Evolutionary conservation across 2,329 filamentous ascomycete species (phyloP).

Genomic region (Alternaria gansuensis): DNA sequence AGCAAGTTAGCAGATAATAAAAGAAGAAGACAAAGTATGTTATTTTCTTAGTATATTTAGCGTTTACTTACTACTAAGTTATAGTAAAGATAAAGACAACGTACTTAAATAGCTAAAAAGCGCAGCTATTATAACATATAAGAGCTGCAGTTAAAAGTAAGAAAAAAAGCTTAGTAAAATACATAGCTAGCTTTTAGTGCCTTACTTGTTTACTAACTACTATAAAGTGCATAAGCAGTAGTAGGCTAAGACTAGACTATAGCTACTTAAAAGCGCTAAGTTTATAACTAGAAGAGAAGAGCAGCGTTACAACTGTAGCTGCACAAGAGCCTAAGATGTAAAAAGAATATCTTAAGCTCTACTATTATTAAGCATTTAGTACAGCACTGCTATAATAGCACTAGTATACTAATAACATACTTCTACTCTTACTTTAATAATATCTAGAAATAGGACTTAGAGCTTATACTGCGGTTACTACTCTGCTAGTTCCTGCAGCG

Average conservation of each 20-base stretch:
- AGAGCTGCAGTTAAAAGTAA: background rate
- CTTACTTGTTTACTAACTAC: conserved; percentile 50
- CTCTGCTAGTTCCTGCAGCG: conserved; percentile 48
- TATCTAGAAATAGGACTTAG: conserved; percentile 46
- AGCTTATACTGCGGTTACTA: conserved; percentile 52
- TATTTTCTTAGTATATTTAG: conserved; percentile 26
- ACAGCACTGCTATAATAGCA: too few species aligned
- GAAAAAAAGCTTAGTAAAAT: conserved; percentile 18
- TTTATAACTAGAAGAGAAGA: conserved; percentile 48
- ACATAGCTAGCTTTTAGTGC: conserved; percentile 46
- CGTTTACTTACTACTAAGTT: conserved; percentile 20
- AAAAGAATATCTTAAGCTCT: conserved; percentile 55
- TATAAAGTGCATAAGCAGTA: conserved; percentile 44
- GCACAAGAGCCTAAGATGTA: conserved; percentile 54
- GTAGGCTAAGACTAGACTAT: conserved; percentile 47
- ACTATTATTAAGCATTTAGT: too few species aligned
- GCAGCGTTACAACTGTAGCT: conserved; percentile 51
- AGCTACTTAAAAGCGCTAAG: conserved; percentile 43
- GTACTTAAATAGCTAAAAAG: conserved; percentile 23
- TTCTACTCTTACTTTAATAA: conserved; percentile 54
- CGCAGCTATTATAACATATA: too few species aligned
- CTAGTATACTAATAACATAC: conserved; percentile 28
- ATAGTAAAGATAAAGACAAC: conserved; percentile 24
- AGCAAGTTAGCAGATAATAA: conserved; percentile 31
- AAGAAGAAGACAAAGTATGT: conserved; percentile 31